Percentiles rank a stretch among this genome's conserved stretches.
phyloP scores from a whole-genome alignment of 2,329 filamentous ascomycete species.

The Penicillium concentricum region DNA sequence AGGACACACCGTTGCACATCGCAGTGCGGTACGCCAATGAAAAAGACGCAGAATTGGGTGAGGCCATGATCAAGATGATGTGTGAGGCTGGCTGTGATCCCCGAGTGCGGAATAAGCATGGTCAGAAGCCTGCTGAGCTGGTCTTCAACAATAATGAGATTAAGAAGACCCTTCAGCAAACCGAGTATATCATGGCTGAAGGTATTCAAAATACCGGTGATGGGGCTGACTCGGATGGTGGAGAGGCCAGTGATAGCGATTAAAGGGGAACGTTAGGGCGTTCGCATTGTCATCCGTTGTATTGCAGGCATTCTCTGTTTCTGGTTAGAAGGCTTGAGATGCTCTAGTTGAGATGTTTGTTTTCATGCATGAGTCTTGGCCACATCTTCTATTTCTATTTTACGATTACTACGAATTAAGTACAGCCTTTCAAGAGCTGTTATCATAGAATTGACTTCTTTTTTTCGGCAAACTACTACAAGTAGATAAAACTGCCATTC shows the following conservation, averaged over 20 bases:
- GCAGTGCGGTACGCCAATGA: slow-evolving; percentile 49
- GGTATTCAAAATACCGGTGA: slow-evolving; percentile 39
- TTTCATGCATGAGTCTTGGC: slow-evolving; percentile 9
- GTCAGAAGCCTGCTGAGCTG: slow-evolving; percentile 47
- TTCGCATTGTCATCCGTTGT: not conserved
- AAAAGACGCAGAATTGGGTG: slow-evolving; percentile 43
- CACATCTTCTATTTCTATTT: slow-evolving; percentile 10
- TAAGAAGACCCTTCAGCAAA: slow-evolving; percentile 42
- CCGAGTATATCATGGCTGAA: slow-evolving; percentile 49
- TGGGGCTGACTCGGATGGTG: slow-evolving; percentile 37
- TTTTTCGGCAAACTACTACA: not conserved
- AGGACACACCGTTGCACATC: slow-evolving; percentile 47
- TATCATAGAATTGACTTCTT: not conserved
- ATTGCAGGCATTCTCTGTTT: not conserved
- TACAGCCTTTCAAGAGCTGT: not conserved
- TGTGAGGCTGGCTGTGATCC: slow-evolving; percentile 51
- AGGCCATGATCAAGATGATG: slow-evolving; percentile 51
- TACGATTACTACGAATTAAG: slow-evolving; percentile 22
- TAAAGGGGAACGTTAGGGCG: slow-evolving; percentile 13
- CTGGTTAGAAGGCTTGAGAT: not conserved
- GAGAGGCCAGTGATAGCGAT: slow-evolving; percentile 45
- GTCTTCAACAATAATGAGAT: slow-evolving; percentile 46
- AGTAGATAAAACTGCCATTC: not conserved
- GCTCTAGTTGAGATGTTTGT: slow-evolving; percentile 5
- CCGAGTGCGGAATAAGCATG: slow-evolving; percentile 49